phyloP scores from a whole-genome alignment of 208 protist species.

The Leishmania turanica region DNA sequence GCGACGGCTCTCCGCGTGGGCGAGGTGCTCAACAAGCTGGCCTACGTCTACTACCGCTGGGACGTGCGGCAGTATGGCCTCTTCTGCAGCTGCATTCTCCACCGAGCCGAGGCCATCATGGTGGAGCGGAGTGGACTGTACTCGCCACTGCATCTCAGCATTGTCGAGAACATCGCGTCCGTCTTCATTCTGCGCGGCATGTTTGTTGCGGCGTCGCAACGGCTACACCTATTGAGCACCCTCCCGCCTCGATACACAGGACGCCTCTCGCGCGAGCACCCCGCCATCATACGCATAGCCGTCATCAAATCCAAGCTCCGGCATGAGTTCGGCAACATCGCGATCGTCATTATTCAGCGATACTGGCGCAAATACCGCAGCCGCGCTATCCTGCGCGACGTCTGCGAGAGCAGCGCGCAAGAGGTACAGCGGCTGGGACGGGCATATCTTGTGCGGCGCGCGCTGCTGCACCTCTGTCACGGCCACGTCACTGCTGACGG shows the following conservation, averaged over 20 bases:
- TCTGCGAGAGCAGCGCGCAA: constrained; percentile 44
- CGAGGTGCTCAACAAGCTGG: constrained; percentile 56
- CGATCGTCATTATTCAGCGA: constrained; percentile 46
- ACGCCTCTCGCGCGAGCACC: constrained; percentile 53
- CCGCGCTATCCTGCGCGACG: constrained; percentile 32
- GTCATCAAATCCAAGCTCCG: constrained; percentile 39
- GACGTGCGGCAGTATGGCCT: constrained; percentile 47
- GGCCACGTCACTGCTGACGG: constrained; percentile 16
- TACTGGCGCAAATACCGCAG: constrained; percentile 49
- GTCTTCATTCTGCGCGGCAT: constrained; percentile 51
- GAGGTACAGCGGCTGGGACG: constrained; percentile 56
- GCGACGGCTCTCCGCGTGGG: constrained; percentile 34
- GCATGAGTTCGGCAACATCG: constrained; percentile 32
- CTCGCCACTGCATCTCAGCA: constrained; percentile 50
- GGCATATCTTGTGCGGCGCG: constrained; percentile 37
- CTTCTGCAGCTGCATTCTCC: constrained; percentile 54
- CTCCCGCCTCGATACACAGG: constrained; percentile 43
- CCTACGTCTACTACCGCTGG: constrained; percentile 62
- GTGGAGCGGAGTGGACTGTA: constrained; percentile 34
- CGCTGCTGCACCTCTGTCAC: constrained; percentile 22
- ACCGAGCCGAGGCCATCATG: constrained; percentile 53
- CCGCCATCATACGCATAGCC: constrained; percentile 37
- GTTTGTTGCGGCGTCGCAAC: constrained; percentile 48
- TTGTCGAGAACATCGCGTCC: constrained; percentile 53
- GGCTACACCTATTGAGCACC: constrained; percentile 35